phyloP scores from a whole-genome alignment of 176 grass and related monocot genomes.

The Oryza australiensis region DNA sequence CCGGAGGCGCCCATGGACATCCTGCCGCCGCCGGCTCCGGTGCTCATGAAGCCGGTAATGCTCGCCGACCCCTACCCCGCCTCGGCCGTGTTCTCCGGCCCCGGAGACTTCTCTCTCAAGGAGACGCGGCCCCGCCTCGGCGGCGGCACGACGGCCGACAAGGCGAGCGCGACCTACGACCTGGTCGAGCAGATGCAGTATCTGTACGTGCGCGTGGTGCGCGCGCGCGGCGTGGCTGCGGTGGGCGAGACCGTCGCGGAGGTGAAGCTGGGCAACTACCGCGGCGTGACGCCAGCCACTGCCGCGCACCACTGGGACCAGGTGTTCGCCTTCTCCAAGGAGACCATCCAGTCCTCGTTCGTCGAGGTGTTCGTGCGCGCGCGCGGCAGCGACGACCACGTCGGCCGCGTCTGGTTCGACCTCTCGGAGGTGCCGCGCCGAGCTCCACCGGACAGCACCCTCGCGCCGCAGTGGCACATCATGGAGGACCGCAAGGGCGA shows the following conservation, averaged over 20 bases:
- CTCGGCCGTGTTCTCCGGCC: conserved; percentile 35
- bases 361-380: conserved; percentile 72
- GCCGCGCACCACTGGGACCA: conserved; percentile 62
- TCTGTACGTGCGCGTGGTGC: conserved; percentile 85
- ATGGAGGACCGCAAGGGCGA: conserved; percentile 82
- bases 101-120: conserved; percentile 69
- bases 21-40: conserved; percentile 11
- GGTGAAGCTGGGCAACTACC: conserved; percentile 95
- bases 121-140: conserved; percentile 79
- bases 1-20: conserved; percentile 39
- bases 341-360: conserved; percentile 79
- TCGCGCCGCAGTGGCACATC: conserved; percentile 90
- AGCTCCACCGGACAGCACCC: conserved; percentile 79
- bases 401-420: conserved; percentile 82
- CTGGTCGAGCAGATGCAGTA: conserved; percentile 95
- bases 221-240: conserved; percentile 54
- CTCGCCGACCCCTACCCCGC: conserved; percentile 62
- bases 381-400: conserved; percentile 67
- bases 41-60: conserved; percentile 40
- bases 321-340: conserved; percentile 91
- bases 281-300: conserved; percentile 61
- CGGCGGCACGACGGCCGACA: conserved; percentile 49
- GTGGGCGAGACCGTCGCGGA: conserved; percentile 63
- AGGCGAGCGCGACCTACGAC: conserved; percentile 80
- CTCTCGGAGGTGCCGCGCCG: conserved; percentile 80